phyloP scores from a whole-genome alignment of 768 basidiomycete species.

The Suillus variegatus region DNA sequence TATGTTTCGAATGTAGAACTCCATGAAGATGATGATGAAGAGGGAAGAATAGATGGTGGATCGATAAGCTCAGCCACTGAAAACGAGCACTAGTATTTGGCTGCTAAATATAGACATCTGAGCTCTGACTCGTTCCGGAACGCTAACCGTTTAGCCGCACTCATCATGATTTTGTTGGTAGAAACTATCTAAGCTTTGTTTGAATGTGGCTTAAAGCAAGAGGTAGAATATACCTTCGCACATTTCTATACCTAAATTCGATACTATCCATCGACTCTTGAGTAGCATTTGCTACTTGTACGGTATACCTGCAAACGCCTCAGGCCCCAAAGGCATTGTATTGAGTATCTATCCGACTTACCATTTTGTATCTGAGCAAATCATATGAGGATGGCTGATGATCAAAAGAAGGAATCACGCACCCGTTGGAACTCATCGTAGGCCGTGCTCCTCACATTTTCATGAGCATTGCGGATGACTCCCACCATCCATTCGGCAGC shows the following conservation, averaged over 20 bases:
- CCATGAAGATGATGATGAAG: constrained; percentile 31
- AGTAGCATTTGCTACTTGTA: constrained; percentile 23
- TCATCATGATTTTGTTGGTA: neutral
- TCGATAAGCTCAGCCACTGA: constrained; percentile 1
- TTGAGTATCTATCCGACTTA: constrained; percentile 15
- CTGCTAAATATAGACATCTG: neutral
- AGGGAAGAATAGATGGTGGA: neutral
- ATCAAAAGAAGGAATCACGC: constrained; percentile 25
- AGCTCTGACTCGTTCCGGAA: too few species aligned
- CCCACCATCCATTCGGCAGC: constrained; percentile 95
- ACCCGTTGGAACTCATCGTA: constrained; percentile 97
- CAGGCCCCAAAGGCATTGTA: neutral
- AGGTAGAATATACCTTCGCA: neutral
- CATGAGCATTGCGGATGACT: constrained; percentile 88
- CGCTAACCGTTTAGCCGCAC: neutral
- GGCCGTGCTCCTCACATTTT: constrained; percentile 89
- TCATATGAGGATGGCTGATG: neutral
- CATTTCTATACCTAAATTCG: neutral
- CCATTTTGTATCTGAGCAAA: constrained; percentile 48
- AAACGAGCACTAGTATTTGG: neutral
- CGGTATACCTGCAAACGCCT: constrained; percentile 27
- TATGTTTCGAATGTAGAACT: constrained; percentile 36
- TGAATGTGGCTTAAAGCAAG: neutral
- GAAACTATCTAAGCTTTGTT: neutral
- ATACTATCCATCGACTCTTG: neutral